phyloP scores from a whole-genome alignment of 1,284 basidiomycete genomes.

The Ceratobasidium sp. region DNA sequence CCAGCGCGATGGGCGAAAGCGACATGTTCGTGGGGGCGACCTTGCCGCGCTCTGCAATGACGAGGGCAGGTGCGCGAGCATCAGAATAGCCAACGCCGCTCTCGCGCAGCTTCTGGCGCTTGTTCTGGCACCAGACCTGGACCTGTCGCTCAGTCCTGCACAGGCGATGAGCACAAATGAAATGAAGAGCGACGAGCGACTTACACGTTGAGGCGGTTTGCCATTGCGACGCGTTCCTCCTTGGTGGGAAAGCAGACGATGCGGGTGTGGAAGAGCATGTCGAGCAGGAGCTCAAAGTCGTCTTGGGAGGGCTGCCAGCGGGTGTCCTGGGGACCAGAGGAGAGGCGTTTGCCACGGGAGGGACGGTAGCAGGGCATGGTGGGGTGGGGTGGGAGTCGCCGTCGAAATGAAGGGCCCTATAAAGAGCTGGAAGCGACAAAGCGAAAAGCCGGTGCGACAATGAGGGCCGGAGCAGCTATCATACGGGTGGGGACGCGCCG shows the following conservation, averaged over 20 bases:
- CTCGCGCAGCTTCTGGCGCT: constrained; percentile 43
- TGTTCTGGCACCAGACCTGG: constrained; percentile 46
- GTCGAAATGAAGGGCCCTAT: constrained; percentile 42
- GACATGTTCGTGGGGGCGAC: constrained; percentile 26
- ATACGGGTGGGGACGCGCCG: constrained; percentile 28
- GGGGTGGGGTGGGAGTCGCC: constrained; percentile 21
- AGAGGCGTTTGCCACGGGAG: constrained; percentile 39
- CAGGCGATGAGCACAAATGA: constrained; percentile 18
- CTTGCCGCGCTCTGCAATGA: constrained; percentile 44
- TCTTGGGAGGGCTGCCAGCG: constrained; percentile 43
- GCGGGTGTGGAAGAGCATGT: constrained; percentile 44
- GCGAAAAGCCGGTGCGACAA: constrained; percentile 36
- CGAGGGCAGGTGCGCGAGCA: constrained; percentile 27
- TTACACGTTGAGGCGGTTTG: constrained; percentile 39
- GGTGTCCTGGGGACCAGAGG: constrained; percentile 39
- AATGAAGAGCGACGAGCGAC: constrained; percentile 12
- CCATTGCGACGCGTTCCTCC: constrained; percentile 43
- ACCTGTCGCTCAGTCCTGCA: constrained; percentile 40
- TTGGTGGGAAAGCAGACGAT: constrained; percentile 44
- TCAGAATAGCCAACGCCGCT: constrained; percentile 41
- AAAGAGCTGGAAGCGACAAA: constrained; percentile 20
- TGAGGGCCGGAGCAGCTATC: constrained; percentile 21
- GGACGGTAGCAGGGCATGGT: constrained; percentile 45
- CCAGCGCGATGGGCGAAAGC: constrained; percentile 13
- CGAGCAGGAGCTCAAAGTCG: constrained; percentile 45